A percentile compares a stretch with the other conserved stretches of the same genome.
phyloP scores from a whole-genome alignment of 139 green algal species.

The Ulvella scutata region DNA sequence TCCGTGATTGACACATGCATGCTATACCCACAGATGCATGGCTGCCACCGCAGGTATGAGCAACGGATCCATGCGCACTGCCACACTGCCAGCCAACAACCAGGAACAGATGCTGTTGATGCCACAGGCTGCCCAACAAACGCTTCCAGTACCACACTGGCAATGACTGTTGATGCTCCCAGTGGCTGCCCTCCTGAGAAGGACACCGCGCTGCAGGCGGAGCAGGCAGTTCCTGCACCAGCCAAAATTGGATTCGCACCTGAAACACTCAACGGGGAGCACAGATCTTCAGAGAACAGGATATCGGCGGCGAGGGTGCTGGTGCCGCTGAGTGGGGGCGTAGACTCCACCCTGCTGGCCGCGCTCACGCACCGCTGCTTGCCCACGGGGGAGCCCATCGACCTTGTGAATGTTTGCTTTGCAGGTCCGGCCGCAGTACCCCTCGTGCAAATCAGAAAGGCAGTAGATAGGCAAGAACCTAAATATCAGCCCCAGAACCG shows the following conservation, averaged over 20 bases:
- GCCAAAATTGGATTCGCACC: background rate
- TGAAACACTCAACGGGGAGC: background rate
- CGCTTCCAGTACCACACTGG: background rate
- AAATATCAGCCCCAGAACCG: too few relatives aligned
- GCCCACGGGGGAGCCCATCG: slow-evolving; percentile 30
- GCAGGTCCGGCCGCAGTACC: too few relatives aligned
- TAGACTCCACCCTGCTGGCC: slow-evolving; percentile 74
- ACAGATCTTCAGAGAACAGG: background rate
- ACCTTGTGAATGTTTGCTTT: slow-evolving; percentile 86
- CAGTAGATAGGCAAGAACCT: too few relatives aligned
- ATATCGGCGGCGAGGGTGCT: slow-evolving; percentile 30
- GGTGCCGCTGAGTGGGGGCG: slow-evolving; percentile 77
- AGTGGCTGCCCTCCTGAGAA: background rate
- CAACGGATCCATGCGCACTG: too few relatives aligned
- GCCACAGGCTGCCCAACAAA: background rate
- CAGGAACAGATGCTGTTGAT: too few relatives aligned
- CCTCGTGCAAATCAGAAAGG: too few relatives aligned
- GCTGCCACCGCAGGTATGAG: too few relatives aligned
- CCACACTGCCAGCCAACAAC: too few relatives aligned
- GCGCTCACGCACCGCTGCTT: slow-evolving; percentile 47
- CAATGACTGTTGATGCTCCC: background rate
- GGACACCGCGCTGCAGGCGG: background rate
- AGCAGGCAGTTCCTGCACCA: background rate
- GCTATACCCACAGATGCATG: too few relatives aligned
- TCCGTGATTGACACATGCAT: too few relatives aligned